These are phyloP conservation scores for Spiraea crenata DNA, from an alignment of 331 rosid genomes.

Conservation along the genomic window DNA sequence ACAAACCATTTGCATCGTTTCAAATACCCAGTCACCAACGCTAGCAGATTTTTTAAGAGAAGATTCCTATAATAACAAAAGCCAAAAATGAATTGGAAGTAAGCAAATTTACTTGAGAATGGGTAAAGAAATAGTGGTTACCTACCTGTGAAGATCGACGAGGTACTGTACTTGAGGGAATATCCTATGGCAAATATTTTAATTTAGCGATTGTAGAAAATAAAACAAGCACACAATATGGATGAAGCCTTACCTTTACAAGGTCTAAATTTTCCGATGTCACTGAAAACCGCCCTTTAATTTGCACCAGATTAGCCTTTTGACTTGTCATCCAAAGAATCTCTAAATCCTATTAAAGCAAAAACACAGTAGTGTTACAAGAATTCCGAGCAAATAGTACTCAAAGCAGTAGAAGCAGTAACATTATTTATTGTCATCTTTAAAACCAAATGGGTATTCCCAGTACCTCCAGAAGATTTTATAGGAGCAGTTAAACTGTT, in stretches of 20 bases:
- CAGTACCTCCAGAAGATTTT: constrained; percentile 93
- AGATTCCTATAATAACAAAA: constrained; percentile 60
- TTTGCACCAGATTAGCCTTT: constrained; percentile 95
- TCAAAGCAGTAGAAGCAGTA: background rate
- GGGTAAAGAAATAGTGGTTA: constrained; percentile 24
- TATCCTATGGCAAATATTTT: constrained; percentile 62
- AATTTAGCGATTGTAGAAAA: constrained; percentile 42
- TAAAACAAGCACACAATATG: constrained; percentile 9
- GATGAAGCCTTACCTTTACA: constrained; percentile 63
- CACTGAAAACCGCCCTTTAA: constrained; percentile 94
- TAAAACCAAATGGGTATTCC: constrained; percentile 20
- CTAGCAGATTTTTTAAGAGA: constrained; percentile 91
- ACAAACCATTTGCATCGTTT: constrained; percentile 76
- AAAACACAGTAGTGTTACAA: constrained; percentile 25
- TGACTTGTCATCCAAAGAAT: constrained; percentile 87
- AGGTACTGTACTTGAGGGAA: constrained; percentile 81
- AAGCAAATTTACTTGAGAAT: constrained; percentile 14
- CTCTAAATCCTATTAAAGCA: constrained; percentile 71
- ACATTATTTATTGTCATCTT: constrained; percentile 6
- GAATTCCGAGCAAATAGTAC: constrained; percentile 7
- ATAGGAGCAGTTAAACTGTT: constrained; percentile 70
- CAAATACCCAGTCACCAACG: constrained; percentile 91
- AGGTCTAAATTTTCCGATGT: constrained; percentile 96
- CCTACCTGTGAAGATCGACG: constrained; percentile 94
- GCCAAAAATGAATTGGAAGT: constrained; percentile 28